These are phyloP conservation scores for Cymbidium sinense DNA, from an alignment of 106 monocot species.

Conservation along the genomic window DNA sequence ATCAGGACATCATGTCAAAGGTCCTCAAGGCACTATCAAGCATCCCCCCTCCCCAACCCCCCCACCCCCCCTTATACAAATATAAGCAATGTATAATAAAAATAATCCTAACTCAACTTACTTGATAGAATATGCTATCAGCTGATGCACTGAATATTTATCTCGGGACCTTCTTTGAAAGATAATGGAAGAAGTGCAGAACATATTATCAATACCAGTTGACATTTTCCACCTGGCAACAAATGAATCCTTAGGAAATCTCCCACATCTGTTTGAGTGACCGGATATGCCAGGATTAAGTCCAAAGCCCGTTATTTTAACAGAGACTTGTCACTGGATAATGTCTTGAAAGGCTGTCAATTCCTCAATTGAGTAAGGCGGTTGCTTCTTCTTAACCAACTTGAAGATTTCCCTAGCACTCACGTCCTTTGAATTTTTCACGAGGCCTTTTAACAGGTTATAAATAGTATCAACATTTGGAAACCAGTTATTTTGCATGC, in stretches of 20 bases:
- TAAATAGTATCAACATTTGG: slow-evolving; percentile 51
- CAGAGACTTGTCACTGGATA: slow-evolving; percentile 16
- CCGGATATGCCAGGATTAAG: neutral
- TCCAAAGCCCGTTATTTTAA: slow-evolving; percentile 1
- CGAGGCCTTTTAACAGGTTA: slow-evolving; percentile 56
- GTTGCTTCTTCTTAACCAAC: slow-evolving; percentile 36
- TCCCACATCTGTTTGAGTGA: neutral
- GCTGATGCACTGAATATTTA: neutral
- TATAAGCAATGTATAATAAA: too few species aligned
- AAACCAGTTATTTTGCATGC: slow-evolving; percentile 89
- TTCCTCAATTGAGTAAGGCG: slow-evolving; percentile 51
- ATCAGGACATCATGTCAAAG: too few species aligned
- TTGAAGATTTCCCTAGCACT: slow-evolving; percentile 66
- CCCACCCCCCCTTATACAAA: too few species aligned
- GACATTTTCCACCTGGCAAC: neutral
- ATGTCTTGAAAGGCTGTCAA: slow-evolving; percentile 30
- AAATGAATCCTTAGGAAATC: neutral
- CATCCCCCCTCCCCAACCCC: too few species aligned
- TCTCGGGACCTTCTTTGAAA: neutral
- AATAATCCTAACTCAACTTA: neutral
- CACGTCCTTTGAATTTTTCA: slow-evolving; percentile 38
- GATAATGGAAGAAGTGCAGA: neutral
- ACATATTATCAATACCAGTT: neutral
- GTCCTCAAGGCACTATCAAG: too few species aligned
- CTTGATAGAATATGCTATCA: neutral